phyloP scores from a whole-genome alignment of 805 yeast genomes.

The Komagataella mondaviorum region DNA sequence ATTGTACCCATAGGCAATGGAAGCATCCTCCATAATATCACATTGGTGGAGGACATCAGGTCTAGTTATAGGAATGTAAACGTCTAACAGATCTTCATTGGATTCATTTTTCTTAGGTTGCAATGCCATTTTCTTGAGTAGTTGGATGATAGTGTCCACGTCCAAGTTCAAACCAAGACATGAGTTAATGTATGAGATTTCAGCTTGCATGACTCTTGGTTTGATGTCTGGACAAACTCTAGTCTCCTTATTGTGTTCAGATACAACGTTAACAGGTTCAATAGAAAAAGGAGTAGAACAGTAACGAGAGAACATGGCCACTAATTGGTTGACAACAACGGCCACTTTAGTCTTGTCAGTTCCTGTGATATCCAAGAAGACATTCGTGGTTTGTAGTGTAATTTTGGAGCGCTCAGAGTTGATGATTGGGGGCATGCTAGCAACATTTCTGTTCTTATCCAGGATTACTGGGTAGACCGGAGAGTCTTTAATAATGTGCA shows the following conservation, averaged over 20 bases:
- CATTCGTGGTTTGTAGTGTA: slow-evolving; percentile 69
- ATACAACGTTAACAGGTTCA: slow-evolving; percentile 80
- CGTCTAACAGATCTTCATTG: slow-evolving; percentile 34
- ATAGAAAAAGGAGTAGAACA: slow-evolving; percentile 69
- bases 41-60: slow-evolving; percentile 94
- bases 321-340: slow-evolving; percentile 80
- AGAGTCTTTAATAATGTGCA: slow-evolving; percentile 77
- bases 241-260: slow-evolving; percentile 66
- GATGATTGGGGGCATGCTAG: slow-evolving; percentile 95
- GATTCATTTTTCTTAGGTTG: slow-evolving; percentile 33
- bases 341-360: slow-evolving; percentile 92
- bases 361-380: slow-evolving; percentile 89
- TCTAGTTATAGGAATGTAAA: slow-evolving; percentile 83
- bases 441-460: slow-evolving; percentile 63
- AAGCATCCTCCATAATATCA: slow-evolving; percentile 98
- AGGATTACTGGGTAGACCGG: slow-evolving; percentile 86
- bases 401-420: slow-evolving; percentile 88
- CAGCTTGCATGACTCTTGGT: slow-evolving; percentile 60
- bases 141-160: slow-evolving; percentile 50
- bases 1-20: slow-evolving; percentile 90
- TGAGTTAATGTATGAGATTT: slow-evolving; percentile 76
- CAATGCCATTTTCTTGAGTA: slow-evolving; percentile 75
- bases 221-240: slow-evolving; percentile 64
- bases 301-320: slow-evolving; percentile 92
- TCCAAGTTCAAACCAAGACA: slow-evolving; percentile 75